Base-by-base conservation (phyloP, 257 asterid genomes). In the Plectranthus barbatus region DNA sequence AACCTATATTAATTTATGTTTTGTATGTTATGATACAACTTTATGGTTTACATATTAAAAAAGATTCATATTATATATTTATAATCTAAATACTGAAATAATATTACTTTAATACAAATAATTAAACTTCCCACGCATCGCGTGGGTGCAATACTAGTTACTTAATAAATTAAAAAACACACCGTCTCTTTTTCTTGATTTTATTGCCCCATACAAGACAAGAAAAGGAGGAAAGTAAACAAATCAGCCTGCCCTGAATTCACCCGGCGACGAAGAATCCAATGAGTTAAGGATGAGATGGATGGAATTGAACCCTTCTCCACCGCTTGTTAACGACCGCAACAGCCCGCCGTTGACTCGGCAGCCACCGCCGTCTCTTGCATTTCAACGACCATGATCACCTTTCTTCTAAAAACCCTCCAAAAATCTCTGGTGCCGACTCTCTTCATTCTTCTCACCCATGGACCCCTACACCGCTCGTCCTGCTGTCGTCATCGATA, bases 401-500 rank as follows among this genome's bases (percentile, higher is more conserved):
- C 70, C 61, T 60, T 29, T 60, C 63, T 72, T 69, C 73, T 69
- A 72, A 60, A 76, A 81, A 80, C 80, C 77, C 65, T 77, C 45
- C 68, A 48, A 65, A 80, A 85, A 84, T 79, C 86, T 73, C 82
- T 65, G 34, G 42, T 13, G 64, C 81, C 48, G 80, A 62, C 76
- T 70, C 29, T 17, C 21, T 24, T 44, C 61, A 19, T 59, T 42
- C 66, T 4, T 34, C 6, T 31, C 15, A 53, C 71, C 48, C 54
- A 92, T 92, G 99, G 97, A 92, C 83, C 78, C 91, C 48, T 80
- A 85, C 67, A 72, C 91, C 54, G 74, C 94, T 73, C 91, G 91
- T 23, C 95, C 95, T 1, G 97, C 97, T 29, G 87, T 89, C 85
- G n/a, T n/a, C n/a, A n/a, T n/a, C n/a, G n/a, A n/a, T n/a, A n/a